Evolutionary conservation across 2,329 filamentous ascomycete genomes (phyloP).

Genomic region (Aspergillus glaucus): DNA sequence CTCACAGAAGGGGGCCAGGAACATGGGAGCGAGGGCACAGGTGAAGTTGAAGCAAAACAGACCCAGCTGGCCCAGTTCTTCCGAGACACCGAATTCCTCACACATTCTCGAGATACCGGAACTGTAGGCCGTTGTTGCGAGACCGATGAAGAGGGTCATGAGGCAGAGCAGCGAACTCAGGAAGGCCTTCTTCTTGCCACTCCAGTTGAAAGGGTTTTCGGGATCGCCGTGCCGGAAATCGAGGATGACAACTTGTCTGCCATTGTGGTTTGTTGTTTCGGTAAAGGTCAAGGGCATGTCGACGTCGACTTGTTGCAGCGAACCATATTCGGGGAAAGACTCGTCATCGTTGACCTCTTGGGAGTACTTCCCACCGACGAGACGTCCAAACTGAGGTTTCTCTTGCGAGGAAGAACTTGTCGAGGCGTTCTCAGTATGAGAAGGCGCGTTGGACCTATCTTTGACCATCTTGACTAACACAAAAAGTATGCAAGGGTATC

Average conservation of each 20-base stretch:
- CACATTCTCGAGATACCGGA: conserved; percentile 45
- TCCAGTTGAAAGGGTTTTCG: conserved; percentile 51
- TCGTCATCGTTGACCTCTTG: conserved; percentile 17
- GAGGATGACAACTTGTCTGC: conserved; percentile 42
- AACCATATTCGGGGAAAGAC: conserved; percentile 10
- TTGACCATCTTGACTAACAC: conserved; percentile 14
- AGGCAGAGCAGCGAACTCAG: conserved; percentile 44
- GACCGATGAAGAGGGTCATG: conserved; percentile 51
- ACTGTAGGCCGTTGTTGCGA: conserved; percentile 50
- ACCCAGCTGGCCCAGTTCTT: conserved; percentile 43
- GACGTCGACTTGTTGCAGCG: conserved; percentile 37
- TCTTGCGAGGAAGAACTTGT: conserved; percentile 3
- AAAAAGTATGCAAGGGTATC: neutral
- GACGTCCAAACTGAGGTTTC: conserved; percentile 10
- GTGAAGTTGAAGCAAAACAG: conserved; percentile 47
- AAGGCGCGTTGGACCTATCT: conserved; percentile 16
- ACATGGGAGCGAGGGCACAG: conserved; percentile 43
- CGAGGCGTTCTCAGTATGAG: conserved; percentile 19
- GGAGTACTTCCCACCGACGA: conserved; percentile 24
- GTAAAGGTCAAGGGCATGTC: conserved; percentile 47
- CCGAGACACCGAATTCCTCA: conserved; percentile 38
- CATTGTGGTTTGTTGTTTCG: conserved; percentile 38
- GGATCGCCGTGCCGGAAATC: conserved; percentile 42
- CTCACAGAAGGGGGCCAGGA: conserved; percentile 47
- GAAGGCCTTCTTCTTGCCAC: conserved; percentile 37